Percentiles rank a stretch among this genome's conserved stretches.
Conservation (phyloP, 2,329 filamentous ascomycete species). For the Ascochyta clinopodiicola region DNA sequence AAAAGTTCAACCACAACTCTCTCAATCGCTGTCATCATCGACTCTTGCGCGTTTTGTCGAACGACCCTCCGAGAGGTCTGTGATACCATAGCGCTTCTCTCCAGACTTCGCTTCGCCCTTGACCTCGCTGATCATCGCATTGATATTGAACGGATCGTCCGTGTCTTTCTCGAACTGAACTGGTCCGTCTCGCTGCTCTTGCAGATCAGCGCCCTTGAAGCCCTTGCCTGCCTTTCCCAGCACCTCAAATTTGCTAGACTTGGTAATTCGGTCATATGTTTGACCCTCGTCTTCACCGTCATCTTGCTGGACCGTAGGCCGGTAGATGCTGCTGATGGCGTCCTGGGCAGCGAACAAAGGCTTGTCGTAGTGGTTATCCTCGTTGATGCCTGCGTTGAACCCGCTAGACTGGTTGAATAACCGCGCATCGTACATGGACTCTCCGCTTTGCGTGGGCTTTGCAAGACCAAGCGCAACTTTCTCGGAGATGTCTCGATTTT, state of each 20-base stretch:
- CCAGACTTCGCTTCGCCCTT: conserved; percentile 64
- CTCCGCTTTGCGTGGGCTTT: conserved; percentile 89
- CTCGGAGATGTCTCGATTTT: conserved; percentile 95
- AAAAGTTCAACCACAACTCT: neutral
- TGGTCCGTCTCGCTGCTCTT: conserved; percentile 85
- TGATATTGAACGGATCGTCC: conserved; percentile 89
- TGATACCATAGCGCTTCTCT: conserved; percentile 79
- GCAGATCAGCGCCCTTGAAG: conserved; percentile 85
- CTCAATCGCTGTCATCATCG: conserved; percentile 67
- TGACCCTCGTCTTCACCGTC: conserved; percentile 82
- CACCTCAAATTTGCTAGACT: conserved; percentile 84
- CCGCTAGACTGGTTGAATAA: conserved; percentile 94
- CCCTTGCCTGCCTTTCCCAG: conserved; percentile 82
- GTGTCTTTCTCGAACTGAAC: conserved; percentile 95
- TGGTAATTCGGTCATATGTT: conserved; percentile 85
- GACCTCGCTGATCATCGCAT: conserved; percentile 87
- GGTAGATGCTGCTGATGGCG: conserved; percentile 92
- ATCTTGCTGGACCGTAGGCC: conserved; percentile 73
- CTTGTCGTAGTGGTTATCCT: conserved; percentile 97
- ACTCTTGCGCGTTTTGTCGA: conserved; percentile 75
- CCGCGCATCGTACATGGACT: conserved; percentile 96
- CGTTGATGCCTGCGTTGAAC: conserved; percentile 91
- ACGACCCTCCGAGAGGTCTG: conserved; percentile 61
- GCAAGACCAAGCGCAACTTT: conserved; percentile 94
- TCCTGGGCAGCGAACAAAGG: conserved; percentile 95